phyloP scores from a whole-genome alignment of 1,139 yeast species.

The Scheffersomyces lignicola region DNA sequence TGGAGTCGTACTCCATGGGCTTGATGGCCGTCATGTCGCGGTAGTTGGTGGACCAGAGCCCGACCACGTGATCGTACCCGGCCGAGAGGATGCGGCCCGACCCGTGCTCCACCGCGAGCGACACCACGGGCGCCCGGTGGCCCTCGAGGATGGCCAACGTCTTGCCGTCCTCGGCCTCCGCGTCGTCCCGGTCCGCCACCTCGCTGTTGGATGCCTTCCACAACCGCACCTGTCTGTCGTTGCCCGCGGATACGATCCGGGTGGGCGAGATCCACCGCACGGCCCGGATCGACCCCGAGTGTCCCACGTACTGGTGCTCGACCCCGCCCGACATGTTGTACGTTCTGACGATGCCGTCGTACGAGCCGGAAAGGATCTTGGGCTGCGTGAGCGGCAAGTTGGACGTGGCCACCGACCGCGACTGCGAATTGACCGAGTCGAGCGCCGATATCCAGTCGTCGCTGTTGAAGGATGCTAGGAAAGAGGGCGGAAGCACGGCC shows the following conservation, averaged over 20 bases:
- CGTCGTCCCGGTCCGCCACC: conserved; percentile 32
- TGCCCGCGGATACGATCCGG: conserved; percentile 80
- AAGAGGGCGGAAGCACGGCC: conserved; percentile 91
- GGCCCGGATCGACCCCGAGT: conserved; percentile 79
- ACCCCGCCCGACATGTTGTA: conserved; percentile 86
- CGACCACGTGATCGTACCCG: conserved; percentile 77
- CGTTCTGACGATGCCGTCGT: conserved; percentile 90
- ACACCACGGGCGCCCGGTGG: conserved; percentile 82
- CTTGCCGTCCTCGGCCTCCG: conserved; percentile 63
- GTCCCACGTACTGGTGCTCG: conserved; percentile 81
- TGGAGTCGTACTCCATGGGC: conserved; percentile 52
- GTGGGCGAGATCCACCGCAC: conserved; percentile 78
- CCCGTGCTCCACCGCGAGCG: conserved; percentile 59
- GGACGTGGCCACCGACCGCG: conserved; percentile 28
- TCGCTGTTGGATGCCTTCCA: conserved; percentile 72
- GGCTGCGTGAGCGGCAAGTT: conserved; percentile 32
- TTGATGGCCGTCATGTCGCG: conserved; percentile 81
- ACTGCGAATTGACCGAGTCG: conserved; percentile 44
- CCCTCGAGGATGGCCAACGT: conserved; percentile 85
- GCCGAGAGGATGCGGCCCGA: conserved; percentile 74
- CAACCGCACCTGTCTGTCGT: conserved; percentile 83
- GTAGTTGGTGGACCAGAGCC: conserved; percentile 84
- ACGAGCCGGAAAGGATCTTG: conserved; percentile 81
- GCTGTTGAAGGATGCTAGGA: conserved; percentile 80
- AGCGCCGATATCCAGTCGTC: conserved; percentile 96